Percentiles rank a stretch among this genome's conserved stretches.
phyloP scores from a whole-genome alignment of 2,329 filamentous ascomycete genomes.

The Ascochyta pisi region DNA sequence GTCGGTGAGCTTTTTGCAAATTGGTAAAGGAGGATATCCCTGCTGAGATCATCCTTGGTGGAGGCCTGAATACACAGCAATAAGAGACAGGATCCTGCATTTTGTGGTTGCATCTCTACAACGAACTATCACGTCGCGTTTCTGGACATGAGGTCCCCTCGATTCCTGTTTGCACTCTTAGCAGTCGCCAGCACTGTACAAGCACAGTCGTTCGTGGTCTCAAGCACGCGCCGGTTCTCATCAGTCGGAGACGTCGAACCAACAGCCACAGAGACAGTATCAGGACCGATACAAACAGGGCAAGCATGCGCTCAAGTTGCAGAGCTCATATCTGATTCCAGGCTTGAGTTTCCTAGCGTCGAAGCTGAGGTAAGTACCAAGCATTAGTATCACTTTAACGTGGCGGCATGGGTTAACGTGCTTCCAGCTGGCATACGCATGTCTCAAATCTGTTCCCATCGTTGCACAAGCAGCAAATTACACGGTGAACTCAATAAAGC shows the following conservation, averaged over 20 bases:
- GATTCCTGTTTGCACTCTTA: constrained; percentile 26
- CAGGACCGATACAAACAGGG: constrained; percentile 40
- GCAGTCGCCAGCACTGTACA: constrained; percentile 28
- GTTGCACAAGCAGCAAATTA: constrained; percentile 28
- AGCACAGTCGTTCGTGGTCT: constrained; percentile 8
- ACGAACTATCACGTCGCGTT: background rate
- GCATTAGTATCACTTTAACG: background rate
- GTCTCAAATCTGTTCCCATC: constrained; percentile 48
- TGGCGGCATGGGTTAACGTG: constrained; percentile 6
- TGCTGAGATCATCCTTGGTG: background rate
- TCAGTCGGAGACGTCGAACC: constrained; percentile 36
- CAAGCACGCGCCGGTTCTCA: constrained; percentile 11
- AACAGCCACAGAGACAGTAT: constrained; percentile 33
- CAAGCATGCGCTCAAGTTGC: constrained; percentile 39
- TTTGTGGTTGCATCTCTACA: background rate
- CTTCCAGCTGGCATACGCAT: constrained; percentile 41
- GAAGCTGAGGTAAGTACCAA: constrained; percentile 36
- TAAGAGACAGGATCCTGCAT: background rate
- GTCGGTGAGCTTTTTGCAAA: background rate
- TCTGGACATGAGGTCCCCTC: constrained; percentile 29
- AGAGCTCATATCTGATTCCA: constrained; percentile 21
- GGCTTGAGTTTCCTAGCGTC: constrained; percentile 28
- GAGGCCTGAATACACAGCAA: constrained; percentile 6
- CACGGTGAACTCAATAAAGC: constrained; percentile 42
- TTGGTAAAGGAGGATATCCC: constrained; percentile 1